phyloP scores from a whole-genome alignment of 306 rosid species.

The Gastrolobium villosum region DNA sequence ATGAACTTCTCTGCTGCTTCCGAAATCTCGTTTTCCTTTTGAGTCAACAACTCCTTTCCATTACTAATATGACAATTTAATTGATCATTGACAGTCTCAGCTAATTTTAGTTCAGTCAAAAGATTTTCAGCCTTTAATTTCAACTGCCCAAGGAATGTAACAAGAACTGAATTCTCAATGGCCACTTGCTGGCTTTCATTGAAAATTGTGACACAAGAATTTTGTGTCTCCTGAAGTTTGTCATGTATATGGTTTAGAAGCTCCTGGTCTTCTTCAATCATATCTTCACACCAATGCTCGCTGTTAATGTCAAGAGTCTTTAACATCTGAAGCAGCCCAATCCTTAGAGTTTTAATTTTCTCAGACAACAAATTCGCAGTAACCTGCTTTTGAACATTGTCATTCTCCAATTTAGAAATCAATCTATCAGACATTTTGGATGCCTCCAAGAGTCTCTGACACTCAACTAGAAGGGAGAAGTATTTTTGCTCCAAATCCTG shows the following conservation, averaged over 20 bases:
- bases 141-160: conserved; percentile 69
- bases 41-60: conserved; percentile 59
- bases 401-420: conserved; percentile 73
- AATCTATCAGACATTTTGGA: conserved; percentile 61
- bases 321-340: conserved; percentile 69
- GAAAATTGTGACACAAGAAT: conserved; percentile 48
- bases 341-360: conserved; percentile 61
- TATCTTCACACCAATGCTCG: conserved; percentile 42
- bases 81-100: conserved; percentile 61
- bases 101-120: conserved; percentile 59
- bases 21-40: conserved; percentile 65
- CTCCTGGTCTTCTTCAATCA: conserved; percentile 56
- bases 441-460: conserved; percentile 70
- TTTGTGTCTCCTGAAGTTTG: conserved; percentile 63
- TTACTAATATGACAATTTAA: conserved; percentile 64
- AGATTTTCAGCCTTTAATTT: conserved; percentile 56
- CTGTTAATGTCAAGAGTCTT: conserved; percentile 57
- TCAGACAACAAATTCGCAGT: conserved; percentile 58
- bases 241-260: conserved; percentile 59
- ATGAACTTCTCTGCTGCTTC: conserved; percentile 59
- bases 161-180: conserved; percentile 78
- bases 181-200: conserved; percentile 65
- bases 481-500: conserved; percentile 67
- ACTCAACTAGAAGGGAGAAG: conserved; percentile 63
- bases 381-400: conserved; percentile 57